Evolutionary conservation across 371 early-diverging fungal genomes (phyloP), one percentile per base, ranked within the genome.

Genomic region (Nosema muscidifuracis): DNA sequence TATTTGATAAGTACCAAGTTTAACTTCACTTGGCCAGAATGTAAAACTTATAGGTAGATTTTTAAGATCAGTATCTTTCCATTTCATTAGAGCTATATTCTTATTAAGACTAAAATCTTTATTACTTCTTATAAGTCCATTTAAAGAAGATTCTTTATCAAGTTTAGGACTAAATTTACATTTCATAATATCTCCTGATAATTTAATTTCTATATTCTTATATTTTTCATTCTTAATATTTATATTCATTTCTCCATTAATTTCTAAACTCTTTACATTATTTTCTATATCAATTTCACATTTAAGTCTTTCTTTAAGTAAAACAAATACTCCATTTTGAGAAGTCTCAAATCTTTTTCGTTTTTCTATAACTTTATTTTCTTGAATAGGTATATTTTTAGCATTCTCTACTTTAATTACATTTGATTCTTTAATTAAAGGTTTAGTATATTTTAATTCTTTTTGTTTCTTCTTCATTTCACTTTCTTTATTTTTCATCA

Each of bases 31-130:
- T n/a, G 63, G 67, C 75, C 78, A 77, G 50, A 68, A 80, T 34
- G 81, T 77, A 67, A 80, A 58, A 31, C 36, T 56, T 36, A 77
- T 68, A 1, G 80, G 77, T 47, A 71, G 13, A 13, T 56, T 50
- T 30, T 40, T 51, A 16, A 69, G 18, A 43, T 67, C 55, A 7
- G 30, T 22, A 40, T 55, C 44, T 36, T 56, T 76, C 81, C 81
- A 81, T 69, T 78, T 81, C 44, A 78, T 44, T 38, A 81, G 67
- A 22, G 81, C 77, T 16, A 81, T 70, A 63, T 68, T 78, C 68
- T 81, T 81, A 28, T 73, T 64, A 30, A 76, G 6, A n/a, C 65
- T 61, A 51, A 81, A 74, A 12, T 69, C 78, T 36, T 74, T 75
- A 15, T 63, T 65, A 61, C 70, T 65, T 26, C 63, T 64, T 3